Base-by-base conservation (phyloP, 2,329 filamentous ascomycete species). In the Huntiella abstrusa region DNA sequence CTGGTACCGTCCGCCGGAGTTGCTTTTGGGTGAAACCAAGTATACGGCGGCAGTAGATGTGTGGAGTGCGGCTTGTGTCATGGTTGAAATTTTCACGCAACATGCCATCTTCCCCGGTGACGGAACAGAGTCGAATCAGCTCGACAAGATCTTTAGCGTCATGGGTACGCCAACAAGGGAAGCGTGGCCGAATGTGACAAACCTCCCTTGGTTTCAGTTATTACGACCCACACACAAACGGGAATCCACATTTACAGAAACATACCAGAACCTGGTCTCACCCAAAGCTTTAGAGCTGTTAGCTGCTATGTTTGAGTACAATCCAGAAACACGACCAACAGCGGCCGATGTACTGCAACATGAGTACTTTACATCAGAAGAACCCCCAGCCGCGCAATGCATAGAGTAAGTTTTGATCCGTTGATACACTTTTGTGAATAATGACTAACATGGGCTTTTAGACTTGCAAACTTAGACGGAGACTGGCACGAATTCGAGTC, bases 401-500 rank as follows among this genome's bases (percentile, higher is more conserved):
- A 67, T 79, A 52, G 87, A 94, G 77, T 87, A 71, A 64, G 80
- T 75, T 34, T 51, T 41, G 34, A 11, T 28, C 10, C 34, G 13
- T 15, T 41, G 5, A 10, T 28, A 28, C 8, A 10, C 6, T 12
- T 42, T 33, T 39, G 15, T 34, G 1, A 39, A 10, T 16, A 19
- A 33, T 28, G 51, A 38, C 60, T 65, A 56, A 66, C 57, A 45
- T 19, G 8, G 6, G 8, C 15, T 40, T 46, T 49, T 52, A 83
- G 82, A 56, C 71, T 98, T 43, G 77, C 80, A 50, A 68, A 78
- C 42, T 71, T 98, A 28, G 76, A 91, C 55, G 91, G 91, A 16
- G 91, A 98, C 55, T 98, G 91, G 91, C 91, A 98, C 58, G 91
- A 98, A 59, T 94, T 96, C 56, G 91, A 98, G 64, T 93, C 85